Conservation (phyloP, 2,329 filamentous ascomycete species). For the Cercospora sp. region DNA sequence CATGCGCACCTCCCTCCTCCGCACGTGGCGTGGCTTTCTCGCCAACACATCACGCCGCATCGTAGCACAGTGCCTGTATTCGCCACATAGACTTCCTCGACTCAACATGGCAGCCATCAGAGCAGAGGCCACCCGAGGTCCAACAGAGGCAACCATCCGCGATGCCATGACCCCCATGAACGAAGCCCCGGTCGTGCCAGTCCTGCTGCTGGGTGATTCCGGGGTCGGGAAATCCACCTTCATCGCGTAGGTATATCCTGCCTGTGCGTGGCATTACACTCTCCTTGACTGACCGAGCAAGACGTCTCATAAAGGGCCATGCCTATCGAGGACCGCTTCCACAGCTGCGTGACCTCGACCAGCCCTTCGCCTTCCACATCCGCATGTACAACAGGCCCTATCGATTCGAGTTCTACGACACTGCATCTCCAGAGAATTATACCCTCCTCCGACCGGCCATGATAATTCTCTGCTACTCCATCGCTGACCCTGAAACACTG, state of each 20-base stretch:
- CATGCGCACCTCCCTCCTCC: conserved; percentile 1
- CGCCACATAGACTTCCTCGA: not conserved
- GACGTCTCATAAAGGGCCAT: conserved; percentile 37
- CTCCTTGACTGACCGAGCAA: conserved; percentile 19
- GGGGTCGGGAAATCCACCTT: conserved; percentile 65
- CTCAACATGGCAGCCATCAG: conserved; percentile 4
- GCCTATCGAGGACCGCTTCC: conserved; percentile 40
- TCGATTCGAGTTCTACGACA: conserved; percentile 58
- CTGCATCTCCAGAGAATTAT: conserved; percentile 58
- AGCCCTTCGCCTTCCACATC: conserved; percentile 61
- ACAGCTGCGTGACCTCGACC: conserved; percentile 54
- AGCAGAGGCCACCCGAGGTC: not conserved
- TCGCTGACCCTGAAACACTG: conserved; percentile 55
- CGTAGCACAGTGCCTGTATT: not conserved
- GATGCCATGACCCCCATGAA: conserved; percentile 17
- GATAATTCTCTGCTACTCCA: conserved; percentile 60
- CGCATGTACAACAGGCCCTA: conserved; percentile 57
- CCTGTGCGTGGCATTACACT: not conserved
- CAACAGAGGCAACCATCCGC: not conserved
- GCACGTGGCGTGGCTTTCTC: not conserved
- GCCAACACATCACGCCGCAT: not conserved
- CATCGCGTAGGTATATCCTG: conserved; percentile 53
- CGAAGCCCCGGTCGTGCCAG: conserved; percentile 44
- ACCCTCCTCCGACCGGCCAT: conserved; percentile 55
- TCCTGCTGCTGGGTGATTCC: conserved; percentile 60